Base-by-base conservation (phyloP, 345 rosid genomes). In the Sonneratia alba region DNA sequence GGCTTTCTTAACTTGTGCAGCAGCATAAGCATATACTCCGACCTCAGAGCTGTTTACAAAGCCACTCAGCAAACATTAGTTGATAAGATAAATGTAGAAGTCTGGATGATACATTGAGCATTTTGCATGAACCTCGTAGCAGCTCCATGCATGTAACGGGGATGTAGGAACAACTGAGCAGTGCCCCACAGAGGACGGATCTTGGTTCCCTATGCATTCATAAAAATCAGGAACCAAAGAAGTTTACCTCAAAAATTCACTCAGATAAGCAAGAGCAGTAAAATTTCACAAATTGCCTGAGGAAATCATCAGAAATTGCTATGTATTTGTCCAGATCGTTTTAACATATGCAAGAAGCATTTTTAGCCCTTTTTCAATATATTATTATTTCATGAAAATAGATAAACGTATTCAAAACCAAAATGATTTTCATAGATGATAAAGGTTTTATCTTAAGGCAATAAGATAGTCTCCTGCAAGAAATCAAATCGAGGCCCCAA, bases 1-100 rank as follows among this genome's bases (percentile, higher is more conserved):
- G 51, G 98, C 97, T 62, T 95, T 95, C 87, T 92, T 95, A 73
- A 95, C 99, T 81, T 95, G 99, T 53, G 98, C 98, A 57, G 99
- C 98, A 80, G 91, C 93, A 81, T 89, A 92, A 71, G 93, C 98
- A 80, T 90, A 95, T 18, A 90, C 97, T 40, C 82, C 96, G 56
- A 90, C 72, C 75, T 95, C 97, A 70, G 99, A 80, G 79, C 99
- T 90, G 80, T 13, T 72, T 65, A 73, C 24, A 27, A 71, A 76
- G 12, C 61, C 51, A 67, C 48, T 68, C 48, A 69, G 42, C 22
- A 24, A 51, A 57, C 65, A 37, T 63, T 5, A 14, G 6, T 9
- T 12, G n/a, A 10, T 10, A 22, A 12, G 5, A 61, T 61, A 27
- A 22, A 24, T 27, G 10, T 6, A 22, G 36, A 22, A 22, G 22